A percentile compares a stretch with the other conserved stretches of the same genome.
phyloP scores from a whole-genome alignment of 163 green algal species.

The Coccomyxa subellipsoidea region DNA sequence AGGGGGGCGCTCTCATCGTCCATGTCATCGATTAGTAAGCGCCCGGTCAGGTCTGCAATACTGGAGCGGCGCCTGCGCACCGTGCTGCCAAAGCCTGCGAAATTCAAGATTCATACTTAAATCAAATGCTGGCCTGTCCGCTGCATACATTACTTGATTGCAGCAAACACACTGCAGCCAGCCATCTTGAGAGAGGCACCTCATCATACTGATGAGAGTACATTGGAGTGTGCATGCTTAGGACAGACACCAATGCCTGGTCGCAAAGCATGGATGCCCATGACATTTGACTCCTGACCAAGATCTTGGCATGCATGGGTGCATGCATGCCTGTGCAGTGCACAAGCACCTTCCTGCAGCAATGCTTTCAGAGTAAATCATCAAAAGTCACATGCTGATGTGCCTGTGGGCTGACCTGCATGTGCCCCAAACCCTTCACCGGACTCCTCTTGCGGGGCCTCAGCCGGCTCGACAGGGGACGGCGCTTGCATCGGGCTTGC shows the following conservation, averaged over 20 bases:
- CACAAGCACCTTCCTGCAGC: not conserved
- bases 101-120: no score
- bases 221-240: not conserved
- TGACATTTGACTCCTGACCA: no score
- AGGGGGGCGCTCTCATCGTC: not conserved
- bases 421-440: no score
- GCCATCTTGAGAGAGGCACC: no score
- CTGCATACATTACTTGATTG: no score
- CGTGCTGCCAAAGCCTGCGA: not conserved
- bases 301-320: not conserved
- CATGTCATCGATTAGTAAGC: constrained; percentile 29
- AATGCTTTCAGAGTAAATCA: no score
- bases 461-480: not conserved
- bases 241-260: no score
- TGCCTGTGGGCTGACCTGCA: no score
- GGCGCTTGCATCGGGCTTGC: not conserved
- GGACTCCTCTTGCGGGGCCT: not conserved
- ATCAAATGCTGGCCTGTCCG: no score
- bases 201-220: not conserved
- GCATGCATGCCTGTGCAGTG: not conserved
- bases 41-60: constrained; percentile 29
- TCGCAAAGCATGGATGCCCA: no score
- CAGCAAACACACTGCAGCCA: no score
- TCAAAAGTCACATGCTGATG: no score
- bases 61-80: constrained; percentile 15